Conservation (phyloP, 768 basidiomycete species). For the Rhodosporidiobolus odoratus region DNA sequence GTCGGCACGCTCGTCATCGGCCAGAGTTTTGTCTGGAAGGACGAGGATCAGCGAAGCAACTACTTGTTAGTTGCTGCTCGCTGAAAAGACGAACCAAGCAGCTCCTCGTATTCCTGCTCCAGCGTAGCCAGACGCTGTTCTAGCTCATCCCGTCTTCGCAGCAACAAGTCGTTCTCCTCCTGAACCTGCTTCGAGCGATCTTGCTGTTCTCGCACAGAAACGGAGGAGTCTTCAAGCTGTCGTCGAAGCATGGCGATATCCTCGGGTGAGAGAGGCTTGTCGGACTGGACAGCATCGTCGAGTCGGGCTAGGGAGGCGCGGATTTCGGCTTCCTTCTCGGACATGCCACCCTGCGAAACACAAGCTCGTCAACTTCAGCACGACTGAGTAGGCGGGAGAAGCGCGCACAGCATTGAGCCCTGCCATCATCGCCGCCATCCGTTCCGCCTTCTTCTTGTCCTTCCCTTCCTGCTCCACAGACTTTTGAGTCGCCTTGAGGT, state of each 20-base stretch:
- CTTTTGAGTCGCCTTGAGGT: constrained; percentile 73
- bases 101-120: constrained; percentile 93
- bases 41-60: constrained; percentile 4
- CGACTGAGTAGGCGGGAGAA: background rate
- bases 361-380: background rate
- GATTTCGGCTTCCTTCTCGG: constrained; percentile 90
- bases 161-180: constrained; percentile 83
- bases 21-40: constrained; percentile 75
- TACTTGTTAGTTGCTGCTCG: background rate
- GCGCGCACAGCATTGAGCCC: constrained; percentile 82
- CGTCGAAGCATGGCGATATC: constrained; percentile 76
- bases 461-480: constrained; percentile 88
- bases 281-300: constrained; percentile 59
- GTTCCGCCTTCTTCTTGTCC: constrained; percentile 98
- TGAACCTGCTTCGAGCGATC: constrained; percentile 83
- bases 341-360: constrained; percentile 69
- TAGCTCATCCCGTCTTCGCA: constrained; percentile 75
- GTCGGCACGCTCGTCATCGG: constrained; percentile 79
- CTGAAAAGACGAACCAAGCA: constrained; percentile 62
- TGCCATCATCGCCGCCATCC: constrained; percentile 99
- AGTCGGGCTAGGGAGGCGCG: constrained; percentile 76
- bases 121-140: constrained; percentile 72
- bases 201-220: constrained; percentile 75
- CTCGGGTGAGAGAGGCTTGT: constrained; percentile 61
- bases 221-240: constrained; percentile 83